phyloP scores from a whole-genome alignment of 306 rosid species.

The Arachis stenosperma region DNA sequence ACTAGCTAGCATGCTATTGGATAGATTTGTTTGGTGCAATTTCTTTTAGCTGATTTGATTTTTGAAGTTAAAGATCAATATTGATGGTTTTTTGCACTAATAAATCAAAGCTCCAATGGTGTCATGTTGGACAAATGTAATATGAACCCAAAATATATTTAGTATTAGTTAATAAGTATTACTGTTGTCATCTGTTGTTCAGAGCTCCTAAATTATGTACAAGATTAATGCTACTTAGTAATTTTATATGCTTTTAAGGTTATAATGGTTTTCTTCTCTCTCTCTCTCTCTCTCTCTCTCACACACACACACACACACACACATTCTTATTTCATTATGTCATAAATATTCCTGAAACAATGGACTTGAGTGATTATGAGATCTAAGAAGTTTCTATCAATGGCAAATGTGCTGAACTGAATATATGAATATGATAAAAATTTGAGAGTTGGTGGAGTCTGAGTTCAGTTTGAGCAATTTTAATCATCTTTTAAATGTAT shows the following conservation, averaged over 20 bases:
- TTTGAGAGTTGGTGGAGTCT: not conserved
- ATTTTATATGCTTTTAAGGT: constrained; percentile 12
- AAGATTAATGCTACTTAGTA: not conserved
- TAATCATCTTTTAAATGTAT: constrained; percentile 7
- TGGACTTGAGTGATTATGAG: constrained; percentile 19
- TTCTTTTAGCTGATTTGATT: constrained; percentile 7
- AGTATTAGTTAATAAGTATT: constrained; percentile 9
- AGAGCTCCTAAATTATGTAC: constrained; percentile 2
- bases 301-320: too few relatives aligned
- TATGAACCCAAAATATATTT: not conserved
- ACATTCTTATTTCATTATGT: constrained; percentile 14
- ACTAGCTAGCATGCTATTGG: not conserved
- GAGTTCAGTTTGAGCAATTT: constrained; percentile 23
- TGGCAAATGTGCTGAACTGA: constrained; percentile 10
- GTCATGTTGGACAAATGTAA: constrained; percentile 14
- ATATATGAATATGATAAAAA: constrained; percentile 16
- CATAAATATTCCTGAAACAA: not conserved
- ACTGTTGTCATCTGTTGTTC: constrained; percentile 9
- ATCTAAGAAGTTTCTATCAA: not conserved
- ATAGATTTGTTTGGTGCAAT: constrained; percentile 8
- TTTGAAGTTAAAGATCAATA: not conserved
- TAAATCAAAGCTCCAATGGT: constrained; percentile 14
- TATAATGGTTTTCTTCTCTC: not conserved
- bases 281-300: not conserved
- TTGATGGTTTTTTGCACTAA: constrained; percentile 1